Base-by-base conservation (phyloP, 106 monocot species). In the Dendrobium chrysotoxum region DNA sequence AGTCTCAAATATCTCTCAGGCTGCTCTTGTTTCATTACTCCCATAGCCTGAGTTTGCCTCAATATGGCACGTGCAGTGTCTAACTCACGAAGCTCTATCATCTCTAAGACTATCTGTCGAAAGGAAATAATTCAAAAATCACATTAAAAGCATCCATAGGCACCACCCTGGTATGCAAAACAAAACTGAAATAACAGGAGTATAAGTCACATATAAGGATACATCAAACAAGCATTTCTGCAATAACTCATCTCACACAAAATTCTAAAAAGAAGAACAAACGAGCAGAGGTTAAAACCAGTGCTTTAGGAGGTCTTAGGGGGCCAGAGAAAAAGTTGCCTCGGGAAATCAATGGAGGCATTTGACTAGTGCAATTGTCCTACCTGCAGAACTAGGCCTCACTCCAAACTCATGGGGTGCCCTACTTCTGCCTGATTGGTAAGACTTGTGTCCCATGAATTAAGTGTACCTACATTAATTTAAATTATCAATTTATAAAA, bases 31-130 rank as follows among this genome's bases (percentile, higher is more conserved):
- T 97, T 94, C 97, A 97, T 97, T 30, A 97, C 89, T 7, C 97
- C 97, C 97, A 97, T 97, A 70, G 94, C 97, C 77, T 97, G 97
- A 41, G 97, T 97, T 85, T 97, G 97, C 50, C 97, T 92, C 57
- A 97, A 78, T 82, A 97, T 97, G 61, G 97, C 94, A 77, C 94
- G 92, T 23, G 97, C 97, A 41, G 97, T 97, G 61, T 97, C 97
- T 85, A 97, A 79, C 81, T 97, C 97, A 45, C 94, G 90, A 42
- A 94, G 89, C 75, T 97, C 97, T 61, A 94, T 92, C 97, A 97
- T 97, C 81, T 97, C 97, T 21, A 97, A 78, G 82, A 97, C 97
- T 89, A 97, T 97, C 96, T 96, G 83, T 21, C 5, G 71, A 54
- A 13, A 80, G 7, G 1, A 31, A 70, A 38, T 35, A 70, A 31